A percentile compares a stretch with the other conserved stretches of the same genome.
Evolutionary conservation across 1,284 basidiomycete genomes (phyloP).

Genomic region (Cutaneotrichosporon daszewskae): DNA sequence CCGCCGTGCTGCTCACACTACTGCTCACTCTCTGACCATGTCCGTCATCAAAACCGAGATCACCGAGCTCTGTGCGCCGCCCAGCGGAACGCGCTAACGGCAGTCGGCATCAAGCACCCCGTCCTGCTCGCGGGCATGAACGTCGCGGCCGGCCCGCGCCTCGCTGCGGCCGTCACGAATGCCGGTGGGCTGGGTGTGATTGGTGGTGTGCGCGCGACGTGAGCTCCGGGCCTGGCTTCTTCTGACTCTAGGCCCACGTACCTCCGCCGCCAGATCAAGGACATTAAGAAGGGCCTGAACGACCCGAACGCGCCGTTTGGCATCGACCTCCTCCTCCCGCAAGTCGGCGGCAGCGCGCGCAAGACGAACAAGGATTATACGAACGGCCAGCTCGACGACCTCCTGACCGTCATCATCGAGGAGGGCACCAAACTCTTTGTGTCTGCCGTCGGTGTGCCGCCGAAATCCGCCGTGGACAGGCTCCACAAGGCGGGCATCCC

Average conservation of each 20-base stretch:
- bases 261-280: constrained; percentile 57
- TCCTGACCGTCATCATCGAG: constrained; percentile 80
- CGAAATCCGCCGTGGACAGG: constrained; percentile 66
- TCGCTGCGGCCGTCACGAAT: constrained; percentile 68
- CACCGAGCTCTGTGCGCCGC: constrained; percentile 59
- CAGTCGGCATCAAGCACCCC: constrained; percentile 74
- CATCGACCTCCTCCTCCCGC: constrained; percentile 76
- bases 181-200: constrained; percentile 83
- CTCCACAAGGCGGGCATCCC: constrained; percentile 73
- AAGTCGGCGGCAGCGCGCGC: constrained; percentile 70
- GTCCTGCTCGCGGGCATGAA: constrained; percentile 86
- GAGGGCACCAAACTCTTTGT: constrained; percentile 77
- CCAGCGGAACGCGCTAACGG: background rate
- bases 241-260: no score
- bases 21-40: constrained; percentile 26
- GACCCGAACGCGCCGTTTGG: constrained; percentile 59
- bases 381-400: constrained; percentile 61
- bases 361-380: constrained; percentile 61
- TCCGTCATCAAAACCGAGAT: constrained; percentile 57
- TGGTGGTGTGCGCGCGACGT: constrained; percentile 63
- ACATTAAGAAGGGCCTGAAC: constrained; percentile 63
- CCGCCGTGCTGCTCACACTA: no score
- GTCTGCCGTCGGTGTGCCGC: constrained; percentile 71
- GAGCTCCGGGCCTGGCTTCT: no score
- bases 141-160: constrained; percentile 76